phyloP scores from a whole-genome alignment of 441 rosid species.

The Capsella rubella region DNA sequence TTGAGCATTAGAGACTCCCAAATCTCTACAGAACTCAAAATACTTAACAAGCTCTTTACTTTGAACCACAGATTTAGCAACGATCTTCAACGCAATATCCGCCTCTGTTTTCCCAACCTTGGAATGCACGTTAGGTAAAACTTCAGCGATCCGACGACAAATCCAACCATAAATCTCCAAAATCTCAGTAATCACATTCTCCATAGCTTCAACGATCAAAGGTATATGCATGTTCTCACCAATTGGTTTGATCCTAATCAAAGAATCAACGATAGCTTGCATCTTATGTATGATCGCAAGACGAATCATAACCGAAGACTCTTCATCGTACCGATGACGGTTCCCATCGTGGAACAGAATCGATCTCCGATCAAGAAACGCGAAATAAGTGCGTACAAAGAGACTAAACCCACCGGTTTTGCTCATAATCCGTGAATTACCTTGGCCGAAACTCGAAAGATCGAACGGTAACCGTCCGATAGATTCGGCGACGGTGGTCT shows the following conservation, averaged over 20 bases:
- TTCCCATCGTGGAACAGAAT: constrained; percentile 43
- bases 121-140: constrained; percentile 49
- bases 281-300: constrained; percentile 53
- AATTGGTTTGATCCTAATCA: constrained; percentile 64
- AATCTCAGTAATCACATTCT: constrained; percentile 63
- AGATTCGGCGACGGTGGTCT: constrained; percentile 49
- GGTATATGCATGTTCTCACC: constrained; percentile 49
- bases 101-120: constrained; percentile 57
- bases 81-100: constrained; percentile 54
- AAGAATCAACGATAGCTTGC: constrained; percentile 58
- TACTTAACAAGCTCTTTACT: constrained; percentile 50
- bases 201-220: constrained; percentile 73
- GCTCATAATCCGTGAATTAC: constrained; percentile 37
- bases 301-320: constrained; percentile 41
- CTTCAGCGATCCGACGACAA: constrained; percentile 52
- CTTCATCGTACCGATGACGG: constrained; percentile 40
- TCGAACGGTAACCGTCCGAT: constrained; percentile 77
- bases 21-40: constrained; percentile 59
- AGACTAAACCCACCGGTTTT: constrained; percentile 56
- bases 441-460: constrained; percentile 62
- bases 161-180: constrained; percentile 62
- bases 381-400: constrained; percentile 66
- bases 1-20: constrained; percentile 59
- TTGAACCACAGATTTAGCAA: constrained; percentile 61
- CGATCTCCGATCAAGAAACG: constrained; percentile 66